A percentile compares a stretch with the other conserved stretches of the same genome.
Conservation (phyloP, 768 basidiomycete species). For the Calocybe indica region DNA sequence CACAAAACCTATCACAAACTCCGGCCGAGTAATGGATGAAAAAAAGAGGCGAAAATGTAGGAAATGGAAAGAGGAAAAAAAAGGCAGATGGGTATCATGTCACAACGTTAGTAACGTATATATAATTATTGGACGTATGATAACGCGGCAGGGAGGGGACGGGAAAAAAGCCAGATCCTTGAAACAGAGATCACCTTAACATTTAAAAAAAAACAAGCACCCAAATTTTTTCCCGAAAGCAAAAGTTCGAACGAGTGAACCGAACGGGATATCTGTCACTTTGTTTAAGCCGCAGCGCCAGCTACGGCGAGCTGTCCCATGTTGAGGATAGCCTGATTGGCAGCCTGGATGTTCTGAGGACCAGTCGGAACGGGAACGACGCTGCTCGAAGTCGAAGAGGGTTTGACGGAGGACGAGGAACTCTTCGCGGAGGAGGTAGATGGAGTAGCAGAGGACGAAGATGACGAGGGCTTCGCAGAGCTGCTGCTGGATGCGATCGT, state of each 20-base stretch:
- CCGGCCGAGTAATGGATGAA: too few relatives aligned
- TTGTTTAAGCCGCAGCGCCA: conserved; percentile 13
- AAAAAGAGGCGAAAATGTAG: too few relatives aligned
- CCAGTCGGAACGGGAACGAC: conserved; percentile 5
- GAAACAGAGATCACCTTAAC: too few relatives aligned
- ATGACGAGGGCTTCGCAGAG: background rate
- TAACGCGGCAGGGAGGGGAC: too few relatives aligned
- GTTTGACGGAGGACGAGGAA: conserved; percentile 13
- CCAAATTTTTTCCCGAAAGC: too few relatives aligned
- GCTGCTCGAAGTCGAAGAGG: conserved; percentile 2
- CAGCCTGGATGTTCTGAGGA: conserved; percentile 25
- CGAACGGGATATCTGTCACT: background rate
- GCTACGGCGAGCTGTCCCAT: conserved; percentile 28
- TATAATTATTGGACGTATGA: too few relatives aligned
- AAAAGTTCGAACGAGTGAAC: background rate
- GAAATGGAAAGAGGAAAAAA: too few relatives aligned
- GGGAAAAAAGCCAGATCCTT: too few relatives aligned
- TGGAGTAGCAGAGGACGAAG: conserved; percentile 18
- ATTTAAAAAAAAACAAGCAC: too few relatives aligned
- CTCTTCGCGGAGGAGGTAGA: conserved; percentile 16
- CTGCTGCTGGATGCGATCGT: background rate
- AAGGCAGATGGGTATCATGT: too few relatives aligned
- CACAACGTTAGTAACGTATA: too few relatives aligned
- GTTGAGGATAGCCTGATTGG: conserved; percentile 30
- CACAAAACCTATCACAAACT: too few relatives aligned